Base-by-base conservation (phyloP, 2,329 filamentous ascomycete species). In the Sodiomyces alkalinus region DNA sequence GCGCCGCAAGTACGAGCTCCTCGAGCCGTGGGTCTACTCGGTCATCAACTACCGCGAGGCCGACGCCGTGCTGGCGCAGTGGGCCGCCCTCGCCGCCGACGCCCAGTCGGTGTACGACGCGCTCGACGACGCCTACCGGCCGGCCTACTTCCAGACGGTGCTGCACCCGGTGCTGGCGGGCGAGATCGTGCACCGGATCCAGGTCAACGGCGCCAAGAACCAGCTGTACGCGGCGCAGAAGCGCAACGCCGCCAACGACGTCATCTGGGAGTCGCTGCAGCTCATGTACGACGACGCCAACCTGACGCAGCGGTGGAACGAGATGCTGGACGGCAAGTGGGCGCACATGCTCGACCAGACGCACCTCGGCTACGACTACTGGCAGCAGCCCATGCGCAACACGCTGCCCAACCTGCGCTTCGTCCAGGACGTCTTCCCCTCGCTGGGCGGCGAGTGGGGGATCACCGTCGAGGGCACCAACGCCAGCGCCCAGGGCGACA, bases 371-470 rank as follows among this genome's bases (percentile, higher is more conserved):
- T 69, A 64, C 26, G 53, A 65, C 29, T 60, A 61, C 46, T 68
- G 74, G 74, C 76, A 81, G 48, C 75, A 80, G 44, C 74, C 77
- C 1, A 80, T 80, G 75, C 59, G 74, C 19, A 77, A 81, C 42
- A 64, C 64, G 0, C 60, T 77, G 2, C 74, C 75, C 0, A 62
- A 67, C 6, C 57, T 79, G 36, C 52, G 61, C 5, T 74, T 68
- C 37, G 67, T 75, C 2, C 68, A 75, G 43, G 58, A 57, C 3
- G 50, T 58, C 2, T 68, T 75, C 29, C 60, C 60, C 9, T 64
- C 65, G 5, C 53, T 79, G 5, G 63, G 68, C 1, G 76, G 76
- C 6, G 60, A 73, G 30, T 55, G 81, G 31, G 72, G 74, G 14
- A 55, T 82, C 24, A 56, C 67, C 1, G 60, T 78, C 2, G 73